Evolutionary conservation across 371 early-diverging fungal genomes (phyloP), one percentile per base, ranked within the genome.

Genomic region (Phascolomyces articulosus): DNA sequence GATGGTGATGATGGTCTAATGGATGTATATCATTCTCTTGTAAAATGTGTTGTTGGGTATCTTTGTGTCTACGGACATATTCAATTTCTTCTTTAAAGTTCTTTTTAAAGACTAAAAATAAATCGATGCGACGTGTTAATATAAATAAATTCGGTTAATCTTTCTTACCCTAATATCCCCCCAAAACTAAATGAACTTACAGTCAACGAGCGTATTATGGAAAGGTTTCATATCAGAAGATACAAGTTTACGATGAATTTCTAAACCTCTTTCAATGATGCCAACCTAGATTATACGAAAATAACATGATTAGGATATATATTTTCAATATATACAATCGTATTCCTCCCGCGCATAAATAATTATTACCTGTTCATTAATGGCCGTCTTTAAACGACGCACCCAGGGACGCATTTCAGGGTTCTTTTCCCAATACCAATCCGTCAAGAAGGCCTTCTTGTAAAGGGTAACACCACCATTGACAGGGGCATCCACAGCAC

Each of bases 401-500:
- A 87, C 85, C 64, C 78, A 80, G 0, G 57, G 48, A 44, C 68
- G 79, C 72, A 83, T 78, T 21, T 79, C 81, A 3, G 83, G 77
- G 60, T 87, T 72, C 16, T 77, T 63, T 13, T 70, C 64, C 66
- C 74, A 71, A 56, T 79, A 82, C 27, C 76, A 76, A 54, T 78
- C 65, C 1, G 73, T 77, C 41, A 93, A 72, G 65, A 94, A 94
- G 0, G 93, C 92, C 29, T 79, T 80, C 59, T 84, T 79, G 65
- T 93, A 94, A 78, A 92, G 86, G 26, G 88, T 84, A 4, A 94
- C 82, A 40, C 94, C 94, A 24, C 94, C 94, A 73, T 94, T 94
- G 4, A 94, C 92, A 24, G 93, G 92, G 4, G 94, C 93, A 81
- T 94, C 93, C 0, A 94, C 89, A 8, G 92, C 89, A 16, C 94